These are phyloP conservation scores for Jackrogersella multiformis DNA, from an alignment of 495 filamentous ascomycete species.

Conservation along the genomic window DNA sequence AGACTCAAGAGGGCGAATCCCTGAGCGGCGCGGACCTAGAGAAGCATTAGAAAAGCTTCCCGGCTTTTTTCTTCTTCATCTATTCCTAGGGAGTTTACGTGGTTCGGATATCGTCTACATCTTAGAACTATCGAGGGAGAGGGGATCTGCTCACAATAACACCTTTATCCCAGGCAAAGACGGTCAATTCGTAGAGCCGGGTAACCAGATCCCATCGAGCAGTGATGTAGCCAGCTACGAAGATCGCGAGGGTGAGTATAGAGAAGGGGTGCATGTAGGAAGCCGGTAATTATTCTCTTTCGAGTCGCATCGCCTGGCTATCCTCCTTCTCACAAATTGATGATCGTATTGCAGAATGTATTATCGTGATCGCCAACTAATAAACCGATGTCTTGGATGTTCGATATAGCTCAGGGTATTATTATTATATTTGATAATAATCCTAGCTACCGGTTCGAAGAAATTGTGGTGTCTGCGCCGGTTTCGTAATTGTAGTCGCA, in stretches of 20 bases:
- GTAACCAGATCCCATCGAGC: constrained; percentile 98
- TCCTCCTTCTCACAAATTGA: neutral
- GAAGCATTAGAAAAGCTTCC: constrained; percentile 20
- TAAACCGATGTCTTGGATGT: neutral
- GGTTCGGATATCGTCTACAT: neutral
- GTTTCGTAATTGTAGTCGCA: constrained; percentile 31
- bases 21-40: constrained; percentile 55
- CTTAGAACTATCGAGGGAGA: neutral
- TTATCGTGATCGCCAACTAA: neutral
- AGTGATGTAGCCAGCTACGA: constrained; percentile 98
- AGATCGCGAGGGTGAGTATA: constrained; percentile 91
- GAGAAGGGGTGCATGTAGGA: constrained; percentile 93
- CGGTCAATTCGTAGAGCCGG: constrained; percentile 91
- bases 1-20: constrained; percentile 54
- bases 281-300: constrained; percentile 23
- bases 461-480: constrained; percentile 1
- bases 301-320: constrained; percentile 41
- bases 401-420: neutral
- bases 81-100: neutral
- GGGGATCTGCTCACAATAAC: constrained; percentile 77
- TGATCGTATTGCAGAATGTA: neutral
- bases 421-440: neutral
- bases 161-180: constrained; percentile 98
- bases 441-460: no score
- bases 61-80: neutral